Base-by-base conservation (phyloP, 768 basidiomycete genomes). In the Tylopilus vinaceipallidus region DNA sequence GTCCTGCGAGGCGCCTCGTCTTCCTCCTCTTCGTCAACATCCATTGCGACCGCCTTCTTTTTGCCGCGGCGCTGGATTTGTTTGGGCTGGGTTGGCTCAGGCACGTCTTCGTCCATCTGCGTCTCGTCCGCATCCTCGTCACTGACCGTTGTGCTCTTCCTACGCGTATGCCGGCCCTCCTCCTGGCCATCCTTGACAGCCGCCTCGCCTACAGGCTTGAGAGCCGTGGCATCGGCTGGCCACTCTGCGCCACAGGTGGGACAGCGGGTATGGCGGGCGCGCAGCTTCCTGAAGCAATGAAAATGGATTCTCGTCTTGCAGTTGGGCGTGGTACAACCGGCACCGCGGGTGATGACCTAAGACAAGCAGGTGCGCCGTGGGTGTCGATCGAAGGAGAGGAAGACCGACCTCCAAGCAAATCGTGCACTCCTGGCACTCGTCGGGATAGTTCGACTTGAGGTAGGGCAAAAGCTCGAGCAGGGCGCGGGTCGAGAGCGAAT, bases 401-500 rank as follows among this genome's bases (percentile, higher is more conserved):
- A 16, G 3, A 9, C 71, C 13, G 47, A 88, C 87, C 71, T 88
- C 85, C 52, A 75, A 62, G 70, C 91, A 94, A 41, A 86, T 78
- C 2, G 78, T 79, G 59, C 91, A 94, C 54, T 90, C 86, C 3
- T 82, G 58, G 14, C 81, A 68, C 42, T 90, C 86, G 2, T 89
- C 83, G 0, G 82, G 74, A 63, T 84, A 95, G 4, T 80, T 84
- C 14, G 79, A 75, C 58, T 82, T 84, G 52, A 95, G 76, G 61
- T 93, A 95, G 1, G 78, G 75, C 2, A 71, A 67, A 6, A 95
- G 81, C 61, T 94, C 92, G 17, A 90, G 69, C 16, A 90, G 65
- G 0, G 89, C 76, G 10, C 92, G 87, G 1, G 82, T 75, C 3
- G 88, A 86, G 3, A 94, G 78, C 8, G 87, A 83, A 59, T 89